A percentile compares a stretch with the other conserved stretches of the same genome.
Evolutionary conservation across 1,284 basidiomycete genomes (phyloP).

Genomic region (Cutaneotrichosporon spelunceum): DNA sequence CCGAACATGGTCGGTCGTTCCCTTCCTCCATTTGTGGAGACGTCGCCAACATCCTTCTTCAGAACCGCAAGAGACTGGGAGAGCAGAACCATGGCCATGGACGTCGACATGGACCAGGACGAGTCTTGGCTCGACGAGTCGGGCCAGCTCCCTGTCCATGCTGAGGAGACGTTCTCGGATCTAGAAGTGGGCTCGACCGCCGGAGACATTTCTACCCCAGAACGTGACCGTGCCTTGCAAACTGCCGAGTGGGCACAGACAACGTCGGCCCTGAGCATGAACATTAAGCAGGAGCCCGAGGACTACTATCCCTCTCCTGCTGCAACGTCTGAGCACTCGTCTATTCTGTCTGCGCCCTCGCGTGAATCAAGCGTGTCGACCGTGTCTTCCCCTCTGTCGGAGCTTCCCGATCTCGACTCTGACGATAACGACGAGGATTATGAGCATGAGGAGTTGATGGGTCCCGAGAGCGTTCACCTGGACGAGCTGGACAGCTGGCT

Average conservation of each 20-base stretch:
- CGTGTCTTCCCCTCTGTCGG: conserved; percentile 37
- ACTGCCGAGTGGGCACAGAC: conserved; percentile 46
- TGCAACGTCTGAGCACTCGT: conserved; percentile 27
- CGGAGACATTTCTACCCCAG: conserved; percentile 38
- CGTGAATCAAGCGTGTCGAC: conserved; percentile 23
- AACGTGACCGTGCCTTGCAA: conserved; percentile 42
- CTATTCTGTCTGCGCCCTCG: conserved; percentile 12
- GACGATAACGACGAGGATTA: conserved; percentile 8
- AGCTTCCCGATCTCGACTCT: conserved; percentile 28
- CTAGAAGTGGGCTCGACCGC: conserved; percentile 35
- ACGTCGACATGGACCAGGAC: conserved; percentile 39
- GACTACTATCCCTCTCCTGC: conserved; percentile 45
- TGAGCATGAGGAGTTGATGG: conserved; percentile 33
- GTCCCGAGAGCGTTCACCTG: conserved; percentile 44
- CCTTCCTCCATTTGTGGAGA: conserved; percentile 23
- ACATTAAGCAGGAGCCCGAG: conserved; percentile 39
- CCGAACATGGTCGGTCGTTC: conserved; percentile 27
- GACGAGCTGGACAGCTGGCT: conserved; percentile 49
- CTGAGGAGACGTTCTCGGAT: conserved; percentile 44
- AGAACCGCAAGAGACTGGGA: conserved; percentile 22
- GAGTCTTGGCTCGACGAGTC: conserved; percentile 40
- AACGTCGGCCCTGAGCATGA: conserved; percentile 28
- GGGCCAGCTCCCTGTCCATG: conserved; percentile 43
- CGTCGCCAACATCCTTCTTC: conserved; percentile 37
- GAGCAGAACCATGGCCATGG: conserved; percentile 18